Conservation (phyloP, 495 filamentous ascomycete genomes). For the Glarea lozoyensis region DNA sequence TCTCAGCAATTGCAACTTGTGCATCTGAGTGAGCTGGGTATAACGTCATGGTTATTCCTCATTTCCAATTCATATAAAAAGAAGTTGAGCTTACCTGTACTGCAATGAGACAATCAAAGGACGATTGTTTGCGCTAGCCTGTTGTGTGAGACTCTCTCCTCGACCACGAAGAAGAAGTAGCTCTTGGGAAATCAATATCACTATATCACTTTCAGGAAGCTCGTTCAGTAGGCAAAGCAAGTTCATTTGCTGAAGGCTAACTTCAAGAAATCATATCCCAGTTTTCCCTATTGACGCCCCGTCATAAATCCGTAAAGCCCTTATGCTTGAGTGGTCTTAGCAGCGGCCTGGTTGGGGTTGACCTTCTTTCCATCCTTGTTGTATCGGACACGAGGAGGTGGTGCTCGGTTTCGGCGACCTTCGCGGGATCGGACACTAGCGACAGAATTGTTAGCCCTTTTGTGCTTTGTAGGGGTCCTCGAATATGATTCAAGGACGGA, state of each 20-base stretch:
- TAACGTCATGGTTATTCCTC: constrained; percentile 88
- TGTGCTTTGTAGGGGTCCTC: too few species aligned
- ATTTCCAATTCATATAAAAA: too few species aligned
- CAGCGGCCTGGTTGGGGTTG: constrained; percentile 73
- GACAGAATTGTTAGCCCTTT: constrained; percentile 25
- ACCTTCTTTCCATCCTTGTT: constrained; percentile 99
- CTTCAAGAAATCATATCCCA: constrained; percentile 14
- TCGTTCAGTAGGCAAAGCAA: constrained; percentile 2
- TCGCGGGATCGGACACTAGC: constrained; percentile 93
- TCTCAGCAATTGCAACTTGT: constrained; percentile 77
- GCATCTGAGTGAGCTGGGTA: constrained; percentile 99
- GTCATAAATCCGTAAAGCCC: constrained; percentile 5
- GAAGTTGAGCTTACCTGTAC: too few species aligned
- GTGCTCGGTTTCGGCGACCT: constrained; percentile 97
- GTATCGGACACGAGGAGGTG: constrained; percentile 92
- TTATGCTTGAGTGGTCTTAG: constrained; percentile 48
- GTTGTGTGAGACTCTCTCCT: too few species aligned
- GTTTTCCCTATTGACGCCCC: constrained; percentile 15
- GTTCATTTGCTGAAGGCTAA: constrained; percentile 15
- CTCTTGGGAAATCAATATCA: too few species aligned
- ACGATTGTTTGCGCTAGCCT: too few species aligned
- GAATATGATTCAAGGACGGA: constrained; percentile 21
- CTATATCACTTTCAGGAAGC: too few species aligned
- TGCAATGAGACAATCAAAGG: too few species aligned
- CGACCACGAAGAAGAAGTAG: too few species aligned